Evolutionary conservation across 2,329 filamentous ascomycete genomes (phyloP).

Genomic region (Albifimbria verrucaria): DNA sequence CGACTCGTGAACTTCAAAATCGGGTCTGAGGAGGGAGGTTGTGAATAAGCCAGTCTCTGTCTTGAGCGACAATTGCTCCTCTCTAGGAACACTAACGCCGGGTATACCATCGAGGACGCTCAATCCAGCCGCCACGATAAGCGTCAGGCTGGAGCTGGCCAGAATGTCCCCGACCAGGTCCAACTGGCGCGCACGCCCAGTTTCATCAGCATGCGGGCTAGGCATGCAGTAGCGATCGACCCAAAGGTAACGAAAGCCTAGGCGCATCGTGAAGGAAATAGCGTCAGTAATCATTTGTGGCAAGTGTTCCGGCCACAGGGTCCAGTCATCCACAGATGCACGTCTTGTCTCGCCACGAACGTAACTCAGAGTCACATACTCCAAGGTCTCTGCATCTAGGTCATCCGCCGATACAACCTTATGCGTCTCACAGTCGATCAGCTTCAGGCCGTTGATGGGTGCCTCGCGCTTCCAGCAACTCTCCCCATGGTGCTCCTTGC

Average conservation of each 20-base stretch:
- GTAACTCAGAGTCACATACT: constrained; percentile 35
- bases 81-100: constrained; percentile 28
- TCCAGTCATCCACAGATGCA: constrained; percentile 11
- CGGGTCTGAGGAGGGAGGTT: constrained; percentile 31
- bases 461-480: constrained; percentile 15
- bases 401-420: constrained; percentile 26
- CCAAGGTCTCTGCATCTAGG: constrained; percentile 13
- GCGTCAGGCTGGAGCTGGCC: constrained; percentile 26
- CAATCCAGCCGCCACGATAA: constrained; percentile 32
- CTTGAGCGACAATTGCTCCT: constrained; percentile 31
- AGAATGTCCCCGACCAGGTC: constrained; percentile 32
- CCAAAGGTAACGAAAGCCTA: constrained; percentile 35
- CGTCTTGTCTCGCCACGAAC: constrained; percentile 21
- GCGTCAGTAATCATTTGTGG: constrained; percentile 30
- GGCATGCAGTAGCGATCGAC: constrained; percentile 33
- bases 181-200: constrained; percentile 23
- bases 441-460: constrained; percentile 23
- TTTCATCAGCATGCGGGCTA: constrained; percentile 17
- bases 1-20: constrained; percentile 30
- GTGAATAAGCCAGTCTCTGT: constrained; percentile 30
- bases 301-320: constrained; percentile 19
- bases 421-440: constrained; percentile 28
- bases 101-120: constrained; percentile 27
- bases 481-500: constrained; percentile 25
- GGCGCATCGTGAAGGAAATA: constrained; percentile 23